phyloP scores from a whole-genome alignment of 768 basidiomycete species.

The Imleria badia region DNA sequence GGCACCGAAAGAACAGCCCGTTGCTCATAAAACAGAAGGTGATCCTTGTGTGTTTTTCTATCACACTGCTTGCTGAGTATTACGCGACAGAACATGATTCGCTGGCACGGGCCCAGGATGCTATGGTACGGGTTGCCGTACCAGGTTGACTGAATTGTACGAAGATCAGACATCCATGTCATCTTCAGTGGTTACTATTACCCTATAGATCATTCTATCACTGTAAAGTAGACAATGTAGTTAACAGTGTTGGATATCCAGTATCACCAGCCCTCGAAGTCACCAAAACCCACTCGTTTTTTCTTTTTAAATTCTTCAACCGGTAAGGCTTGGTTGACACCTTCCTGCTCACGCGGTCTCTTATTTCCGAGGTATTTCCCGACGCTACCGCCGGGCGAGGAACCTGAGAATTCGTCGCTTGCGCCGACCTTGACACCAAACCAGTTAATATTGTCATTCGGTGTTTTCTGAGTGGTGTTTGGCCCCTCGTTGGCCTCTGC shows the following conservation, averaged over 20 bases:
- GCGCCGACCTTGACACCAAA: conserved; percentile 82
- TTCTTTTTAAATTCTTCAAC: conserved; percentile 70
- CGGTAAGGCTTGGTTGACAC: conserved; percentile 10
- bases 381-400: conserved; percentile 45
- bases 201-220: conserved; percentile 7
- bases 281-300: conserved; percentile 85
- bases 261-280: conserved; percentile 77
- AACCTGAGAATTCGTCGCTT: conserved; percentile 35
- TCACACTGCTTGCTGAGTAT: conserved; percentile 3
- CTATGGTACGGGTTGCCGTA: conserved; percentile 17
- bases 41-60: background rate
- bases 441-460: conserved; percentile 77
- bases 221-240: conserved; percentile 11
- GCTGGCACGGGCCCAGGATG: background rate
- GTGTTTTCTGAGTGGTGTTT: conserved; percentile 47
- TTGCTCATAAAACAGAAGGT: conserved; percentile 35
- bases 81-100: conserved; percentile 1
- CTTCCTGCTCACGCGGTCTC: conserved; percentile 37
- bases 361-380: conserved; percentile 77
- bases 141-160: conserved; percentile 19
- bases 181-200: background rate
- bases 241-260: background rate
- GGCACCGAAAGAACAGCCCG: conserved; percentile 49
- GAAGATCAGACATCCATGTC: background rate
- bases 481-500: conserved; percentile 32